Evolutionary conservation across 371 early-diverging fungal genomes (phyloP).

Genomic region (Saksenaea vasiformis): DNA sequence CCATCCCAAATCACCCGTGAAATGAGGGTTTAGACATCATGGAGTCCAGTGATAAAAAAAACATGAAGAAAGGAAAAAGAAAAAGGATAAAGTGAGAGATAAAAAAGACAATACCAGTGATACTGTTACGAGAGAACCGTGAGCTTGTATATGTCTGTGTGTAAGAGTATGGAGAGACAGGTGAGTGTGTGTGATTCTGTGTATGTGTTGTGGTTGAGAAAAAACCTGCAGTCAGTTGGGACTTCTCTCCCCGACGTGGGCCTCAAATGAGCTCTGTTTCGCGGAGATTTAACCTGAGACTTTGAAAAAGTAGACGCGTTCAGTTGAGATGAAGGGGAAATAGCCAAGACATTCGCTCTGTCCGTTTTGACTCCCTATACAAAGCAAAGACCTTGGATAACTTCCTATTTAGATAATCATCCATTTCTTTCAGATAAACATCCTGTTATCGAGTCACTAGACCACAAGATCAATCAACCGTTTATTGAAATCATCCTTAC

Average conservation of each 20-base stretch:
- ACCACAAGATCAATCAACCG: no score
- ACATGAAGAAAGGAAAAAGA: no score
- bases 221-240: constrained; percentile 3
- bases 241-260: neutral
- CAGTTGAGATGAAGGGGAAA: neutral
- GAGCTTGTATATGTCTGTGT: neutral
- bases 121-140: constrained; percentile 2
- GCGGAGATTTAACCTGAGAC: neutral
- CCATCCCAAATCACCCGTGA: neutral
- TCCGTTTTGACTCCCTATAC: no score
- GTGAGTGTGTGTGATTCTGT: neutral
- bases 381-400: no score
- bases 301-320: neutral
- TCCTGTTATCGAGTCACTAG: no score
- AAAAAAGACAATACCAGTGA: constrained; percentile 3
- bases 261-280: neutral
- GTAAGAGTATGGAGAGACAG: neutral
- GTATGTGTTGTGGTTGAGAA: constrained; percentile 3
- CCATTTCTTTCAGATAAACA: no score
- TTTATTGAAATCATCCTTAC: no score
- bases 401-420: no score
- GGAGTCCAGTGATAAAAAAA: neutral
- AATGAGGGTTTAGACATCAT: constrained; percentile 1
- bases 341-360: no score
- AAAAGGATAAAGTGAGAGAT: neutral